These are phyloP conservation scores for Penicillium desertorum DNA, from an alignment of 495 filamentous ascomycete species.

Conservation along the genomic window DNA sequence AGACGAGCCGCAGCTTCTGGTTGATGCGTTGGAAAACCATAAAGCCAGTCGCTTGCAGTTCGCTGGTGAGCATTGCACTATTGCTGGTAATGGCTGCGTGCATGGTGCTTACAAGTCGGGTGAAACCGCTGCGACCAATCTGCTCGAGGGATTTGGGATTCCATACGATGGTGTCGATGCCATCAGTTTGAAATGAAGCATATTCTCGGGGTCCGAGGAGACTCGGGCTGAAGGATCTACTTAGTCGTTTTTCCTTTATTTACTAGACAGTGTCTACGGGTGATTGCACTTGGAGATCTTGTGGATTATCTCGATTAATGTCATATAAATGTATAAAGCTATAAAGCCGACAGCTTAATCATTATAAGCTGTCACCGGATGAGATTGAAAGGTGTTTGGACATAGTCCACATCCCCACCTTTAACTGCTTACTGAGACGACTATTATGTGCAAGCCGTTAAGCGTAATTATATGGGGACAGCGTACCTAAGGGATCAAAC, in stretches of 20 bases:
- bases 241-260: not conserved
- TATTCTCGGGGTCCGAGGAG: not conserved
- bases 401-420: not conserved
- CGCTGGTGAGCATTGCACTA: constrained; percentile 27
- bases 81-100: constrained; percentile 27
- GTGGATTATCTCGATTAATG: not conserved
- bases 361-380: not conserved
- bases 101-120: constrained; percentile 27
- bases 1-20: constrained; percentile 22
- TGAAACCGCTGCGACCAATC: constrained; percentile 25
- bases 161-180: constrained; percentile 12
- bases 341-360: not conserved
- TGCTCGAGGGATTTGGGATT: constrained; percentile 23
- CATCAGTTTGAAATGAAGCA: not conserved
- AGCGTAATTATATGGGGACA: no score
- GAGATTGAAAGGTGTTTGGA: not conserved
- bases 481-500: no score
- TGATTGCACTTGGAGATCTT: not conserved
- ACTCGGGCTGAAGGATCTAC: not conserved
- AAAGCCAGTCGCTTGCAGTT: constrained; percentile 25
- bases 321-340: not conserved
- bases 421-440: not conserved
- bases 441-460: no score
- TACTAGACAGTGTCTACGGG: no score
- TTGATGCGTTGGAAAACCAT: constrained; percentile 21